phyloP scores from a whole-genome alignment of 805 yeast species.

The Candida alai region DNA sequence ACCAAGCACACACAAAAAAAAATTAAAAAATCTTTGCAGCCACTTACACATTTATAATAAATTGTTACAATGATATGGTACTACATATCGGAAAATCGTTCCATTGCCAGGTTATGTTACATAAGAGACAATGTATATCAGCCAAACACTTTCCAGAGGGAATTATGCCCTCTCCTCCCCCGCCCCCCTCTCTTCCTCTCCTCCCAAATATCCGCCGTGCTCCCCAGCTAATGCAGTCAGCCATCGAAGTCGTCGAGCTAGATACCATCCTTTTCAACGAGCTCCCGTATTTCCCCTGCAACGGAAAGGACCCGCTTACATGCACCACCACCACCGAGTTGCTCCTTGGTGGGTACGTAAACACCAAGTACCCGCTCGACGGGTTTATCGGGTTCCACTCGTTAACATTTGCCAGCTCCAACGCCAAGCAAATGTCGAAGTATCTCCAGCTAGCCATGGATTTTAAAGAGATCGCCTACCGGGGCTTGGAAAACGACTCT shows the following conservation, averaged over 20 bases:
- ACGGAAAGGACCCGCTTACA: conserved; percentile 15
- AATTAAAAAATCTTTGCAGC: too few relatives aligned
- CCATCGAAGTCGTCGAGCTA: not conserved
- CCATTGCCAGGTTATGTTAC: too few relatives aligned
- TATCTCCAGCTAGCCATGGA: conserved; percentile 57
- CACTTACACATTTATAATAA: too few relatives aligned
- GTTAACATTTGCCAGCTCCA: conserved; percentile 68
- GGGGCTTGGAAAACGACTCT: conserved; percentile 68
- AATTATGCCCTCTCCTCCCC: not conserved
- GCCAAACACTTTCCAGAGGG: too few relatives aligned
- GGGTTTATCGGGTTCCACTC: conserved; percentile 54
- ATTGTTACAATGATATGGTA: too few relatives aligned
- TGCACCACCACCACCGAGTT: conserved; percentile 16
- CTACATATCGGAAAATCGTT: too few relatives aligned
- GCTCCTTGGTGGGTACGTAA: conserved; percentile 16
- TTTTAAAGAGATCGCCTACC: conserved; percentile 57
- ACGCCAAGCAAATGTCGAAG: conserved; percentile 60
- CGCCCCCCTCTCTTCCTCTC: conserved; percentile 1
- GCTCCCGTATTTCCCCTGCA: conserved; percentile 18
- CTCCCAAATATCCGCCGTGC: not conserved
- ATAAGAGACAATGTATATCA: too few relatives aligned
- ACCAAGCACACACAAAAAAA: too few relatives aligned
- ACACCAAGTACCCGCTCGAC: conserved; percentile 19
- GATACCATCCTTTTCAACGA: conserved; percentile 7
- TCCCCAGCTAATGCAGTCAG: not conserved